These are phyloP conservation scores for Sorghum bicolor DNA, from an alignment of 176 grass and related monocot species.

Conservation along the genomic window DNA sequence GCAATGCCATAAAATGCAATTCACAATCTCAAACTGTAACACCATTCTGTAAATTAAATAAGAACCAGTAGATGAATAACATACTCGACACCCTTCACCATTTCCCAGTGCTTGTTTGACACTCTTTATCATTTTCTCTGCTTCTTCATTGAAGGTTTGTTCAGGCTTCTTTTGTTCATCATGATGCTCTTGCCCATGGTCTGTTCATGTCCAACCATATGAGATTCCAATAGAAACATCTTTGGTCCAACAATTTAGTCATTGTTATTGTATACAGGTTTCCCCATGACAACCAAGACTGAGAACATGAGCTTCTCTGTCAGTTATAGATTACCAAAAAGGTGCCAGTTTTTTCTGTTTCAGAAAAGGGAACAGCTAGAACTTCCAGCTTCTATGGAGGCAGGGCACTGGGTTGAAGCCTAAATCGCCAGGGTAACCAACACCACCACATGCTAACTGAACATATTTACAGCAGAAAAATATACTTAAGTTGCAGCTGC, in stretches of 20 bases:
- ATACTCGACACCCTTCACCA: conserved; percentile 94
- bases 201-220: conserved; percentile 35
- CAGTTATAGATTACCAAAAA: conserved; percentile 11
- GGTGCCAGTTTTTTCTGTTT: neutral
- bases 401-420: neutral
- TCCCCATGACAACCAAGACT: neutral
- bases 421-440: neutral
- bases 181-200: conserved; percentile 59
- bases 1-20: conserved; percentile 16
- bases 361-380: neutral
- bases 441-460: neutral
- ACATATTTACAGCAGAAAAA: conserved; percentile 10
- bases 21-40: conserved; percentile 6
- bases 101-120: conserved; percentile 84
- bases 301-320: neutral
- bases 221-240: neutral
- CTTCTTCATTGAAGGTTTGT: conserved; percentile 66
- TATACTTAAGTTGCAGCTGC: neutral
- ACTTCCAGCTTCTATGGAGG: neutral
- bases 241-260: conserved; percentile 2
- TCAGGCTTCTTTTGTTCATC: conserved; percentile 74
- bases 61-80: conserved; percentile 13
- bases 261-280: neutral
- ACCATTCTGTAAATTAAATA: conserved; percentile 22
- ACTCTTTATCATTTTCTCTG: conserved; percentile 94